Evolutionary conservation across 73 alveolate genomes (phyloP), one percentile per base, ranked within the genome.

Genomic region (Breviolum minutum): DNA sequence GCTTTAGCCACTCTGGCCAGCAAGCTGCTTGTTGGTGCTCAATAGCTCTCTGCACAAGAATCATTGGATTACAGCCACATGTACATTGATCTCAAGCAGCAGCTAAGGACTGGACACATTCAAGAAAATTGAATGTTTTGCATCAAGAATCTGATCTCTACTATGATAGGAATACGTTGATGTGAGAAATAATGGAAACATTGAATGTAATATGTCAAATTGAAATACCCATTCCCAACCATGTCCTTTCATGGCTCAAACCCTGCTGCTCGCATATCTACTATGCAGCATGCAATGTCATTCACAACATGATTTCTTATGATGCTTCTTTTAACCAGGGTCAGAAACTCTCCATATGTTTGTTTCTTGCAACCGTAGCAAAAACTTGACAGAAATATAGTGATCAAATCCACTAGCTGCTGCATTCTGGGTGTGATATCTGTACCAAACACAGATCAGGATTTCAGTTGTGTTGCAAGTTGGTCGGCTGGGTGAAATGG

Each of bases 41-140:
- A 8, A 60, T 22, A 84, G 93, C 73, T 84, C 93, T 84, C 93
- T 84, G 93, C 93, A 84, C 93, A 84, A 84, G 60, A 54, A 48
- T 84, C 54, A 8, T 84, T 84, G 93, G 93, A 61, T 60, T 48
- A 20, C 90, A 84, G 66, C 74, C 93, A 81, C 90, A 84, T 84
- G 73, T 84, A 84, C 93, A 84, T 71, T 54, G 19, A 61, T 74
- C 8, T 60, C 17, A 84, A 74, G 74, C 93, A 84, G 73, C 93
- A 84, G 74, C 71, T 61, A 60, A 12, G 48, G 70, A 81, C 90
- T 81, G 62, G 54, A 40, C 54, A 40, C 54, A 40, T 40, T 40
- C 5, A 40, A 40, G 54, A 40, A 40, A 40, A 40, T n/a, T n/a
- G n/a, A n/a, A n/a, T n/a, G n/a, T n/a, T n/a, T n/a, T n/a, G n/a